These are phyloP conservation scores for Leccinum subgranulosum DNA, from an alignment of 768 basidiomycete genomes.

Conservation along the genomic window DNA sequence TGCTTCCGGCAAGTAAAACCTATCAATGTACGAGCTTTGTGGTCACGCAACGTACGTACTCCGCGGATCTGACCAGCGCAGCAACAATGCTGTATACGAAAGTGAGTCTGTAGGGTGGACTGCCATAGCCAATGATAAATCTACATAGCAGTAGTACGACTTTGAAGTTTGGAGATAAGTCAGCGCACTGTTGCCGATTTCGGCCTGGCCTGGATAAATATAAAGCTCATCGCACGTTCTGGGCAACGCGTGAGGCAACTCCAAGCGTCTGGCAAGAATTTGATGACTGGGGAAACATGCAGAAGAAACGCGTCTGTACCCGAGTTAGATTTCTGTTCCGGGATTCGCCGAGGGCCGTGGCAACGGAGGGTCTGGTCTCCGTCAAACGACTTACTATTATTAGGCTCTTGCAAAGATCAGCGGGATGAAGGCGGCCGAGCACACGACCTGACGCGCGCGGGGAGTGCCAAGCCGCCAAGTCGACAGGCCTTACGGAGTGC, in stretches of 20 bases:
- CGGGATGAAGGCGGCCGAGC: slow-evolving; percentile 6
- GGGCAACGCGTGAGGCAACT: slow-evolving; percentile 4
- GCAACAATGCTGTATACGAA: slow-evolving; percentile 10
- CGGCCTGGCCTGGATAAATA: not conserved
- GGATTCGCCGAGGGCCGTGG: slow-evolving; percentile 13
- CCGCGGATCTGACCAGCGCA: slow-evolving; percentile 21
- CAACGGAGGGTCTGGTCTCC: not conserved
- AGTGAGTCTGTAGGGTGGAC: slow-evolving; percentile 8
- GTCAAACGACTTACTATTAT: slow-evolving; percentile 5
- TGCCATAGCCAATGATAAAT: slow-evolving; percentile 8
- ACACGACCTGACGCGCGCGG: slow-evolving; percentile 2
- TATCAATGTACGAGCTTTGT: not conserved
- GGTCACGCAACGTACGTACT: slow-evolving; percentile 1
- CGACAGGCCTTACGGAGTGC: slow-evolving; percentile 11
- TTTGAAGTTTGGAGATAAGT: slow-evolving; percentile 5
- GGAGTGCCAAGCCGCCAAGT: slow-evolving; percentile 5
- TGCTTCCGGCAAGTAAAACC: slow-evolving; percentile 7
- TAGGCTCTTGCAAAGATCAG: slow-evolving; percentile 13
- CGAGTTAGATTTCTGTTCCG: slow-evolving; percentile 6
- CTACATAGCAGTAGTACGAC: not conserved
- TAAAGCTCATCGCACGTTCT: not conserved
- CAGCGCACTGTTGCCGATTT: slow-evolving; percentile 1
- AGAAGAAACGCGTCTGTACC: not conserved
- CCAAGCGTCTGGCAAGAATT: not conserved
- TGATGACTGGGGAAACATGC: not conserved